Base-by-base conservation (phyloP, 2,329 filamentous ascomycete species). In the Xylaria digitata region DNA sequence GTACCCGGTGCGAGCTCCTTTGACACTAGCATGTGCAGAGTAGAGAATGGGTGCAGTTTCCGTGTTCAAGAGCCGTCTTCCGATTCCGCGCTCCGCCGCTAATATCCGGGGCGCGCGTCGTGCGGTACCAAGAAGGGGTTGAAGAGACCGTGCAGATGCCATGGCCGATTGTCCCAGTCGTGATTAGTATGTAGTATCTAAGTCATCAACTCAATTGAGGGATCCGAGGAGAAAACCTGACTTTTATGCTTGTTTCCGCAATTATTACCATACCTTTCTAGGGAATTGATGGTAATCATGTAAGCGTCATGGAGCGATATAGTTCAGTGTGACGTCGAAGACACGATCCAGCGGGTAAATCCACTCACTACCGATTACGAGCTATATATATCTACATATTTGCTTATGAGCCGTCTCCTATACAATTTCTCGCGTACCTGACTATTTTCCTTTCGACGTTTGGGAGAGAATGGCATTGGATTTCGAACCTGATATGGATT, bases 1-100 rank as follows among this genome's bases (percentile, higher is more conserved):
- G 6, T 68, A 71, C 68, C 70, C 70, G 5, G 67, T 68, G 11
- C 70, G 67, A 56, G 70, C 70, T 17, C 70, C 70, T 40, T 66
- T 68, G 8, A 68, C 70, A 34, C 49, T 70, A 2, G 70, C 68
- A 8, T 65, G 67, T 0, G 70, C 68, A 2, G 70, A 68, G 50
- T 71, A 71, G 13, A 71, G 63, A 30, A 71, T 21, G 4, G 70
- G 70, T 1, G 70, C 70, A 5, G 65, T 65, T n/a, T 70, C 65
- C n/a, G 70, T 71, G 37, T 68, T 71, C 30, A 71, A 19, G 9
- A 67, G 32, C 17, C 67, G 54, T 19, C 43, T 53, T 30, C 49
- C 42, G 13, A 60, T 23, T 11, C 37, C 32, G 11, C n/a, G 56
- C n/a, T 32, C 11, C 13, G 48, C 23, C 7, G 19, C 9, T 4